Evolutionary conservation across 2,329 filamentous ascomycete species (phyloP).

Genomic region (Fusarium brevicatenulatum): DNA sequence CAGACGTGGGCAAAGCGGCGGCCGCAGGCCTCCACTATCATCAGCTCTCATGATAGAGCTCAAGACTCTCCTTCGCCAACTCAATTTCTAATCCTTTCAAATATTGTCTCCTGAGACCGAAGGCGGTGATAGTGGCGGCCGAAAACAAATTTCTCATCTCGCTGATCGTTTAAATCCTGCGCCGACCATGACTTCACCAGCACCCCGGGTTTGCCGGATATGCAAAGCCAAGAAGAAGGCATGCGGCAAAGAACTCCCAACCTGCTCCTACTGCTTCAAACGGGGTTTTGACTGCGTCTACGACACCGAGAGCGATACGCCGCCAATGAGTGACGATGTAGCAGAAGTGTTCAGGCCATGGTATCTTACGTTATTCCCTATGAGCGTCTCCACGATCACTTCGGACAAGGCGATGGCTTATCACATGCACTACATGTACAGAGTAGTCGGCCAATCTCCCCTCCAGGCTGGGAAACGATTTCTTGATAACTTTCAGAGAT

Average conservation of each 20-base stretch:
- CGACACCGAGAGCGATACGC: fast-evolving
- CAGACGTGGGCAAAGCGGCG: not conserved
- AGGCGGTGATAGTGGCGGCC: not conserved
- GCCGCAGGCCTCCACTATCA: not conserved
- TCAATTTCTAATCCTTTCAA: not conserved
- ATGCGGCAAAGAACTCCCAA: fast-evolving
- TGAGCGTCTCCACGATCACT: not conserved
- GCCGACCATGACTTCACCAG: not conserved
- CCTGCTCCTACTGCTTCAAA: not conserved
- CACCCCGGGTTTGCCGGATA: not conserved
- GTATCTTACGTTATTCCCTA: not conserved
- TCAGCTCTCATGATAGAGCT: not conserved
- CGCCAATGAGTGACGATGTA: fast-evolving
- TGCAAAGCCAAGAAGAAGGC: not conserved
- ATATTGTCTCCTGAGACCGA: fast-evolving
- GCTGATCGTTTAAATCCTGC: fast-evolving
- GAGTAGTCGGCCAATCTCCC: not conserved
- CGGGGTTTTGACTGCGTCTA: fast-evolving
- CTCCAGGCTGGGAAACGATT: fast-evolving
- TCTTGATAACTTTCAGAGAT: not conserved
- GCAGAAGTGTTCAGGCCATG: fast-evolving
- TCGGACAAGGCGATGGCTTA: not conserved
- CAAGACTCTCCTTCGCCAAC: fast-evolving
- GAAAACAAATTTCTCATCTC: fast-evolving
- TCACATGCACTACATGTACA: not conserved